Conservation (phyloP, 2,329 filamentous ascomycete genomes). For the Colletotrichum tamarilloi region DNA sequence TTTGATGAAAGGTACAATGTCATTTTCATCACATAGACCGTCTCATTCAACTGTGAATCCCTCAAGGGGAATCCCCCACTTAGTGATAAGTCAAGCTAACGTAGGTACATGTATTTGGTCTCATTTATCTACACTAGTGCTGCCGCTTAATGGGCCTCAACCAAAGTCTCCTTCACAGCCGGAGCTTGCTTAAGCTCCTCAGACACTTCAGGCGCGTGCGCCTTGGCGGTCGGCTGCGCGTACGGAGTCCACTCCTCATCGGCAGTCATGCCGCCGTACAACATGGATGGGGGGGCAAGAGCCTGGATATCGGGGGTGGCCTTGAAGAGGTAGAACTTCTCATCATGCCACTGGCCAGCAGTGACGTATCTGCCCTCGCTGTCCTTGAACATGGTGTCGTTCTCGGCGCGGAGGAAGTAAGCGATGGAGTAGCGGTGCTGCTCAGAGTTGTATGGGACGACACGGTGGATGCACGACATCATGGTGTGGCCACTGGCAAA, state of each 20-base stretch:
- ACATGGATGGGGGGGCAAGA: slow-evolving; percentile 59
- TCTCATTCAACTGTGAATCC: not conserved
- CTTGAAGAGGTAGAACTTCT: slow-evolving; percentile 50
- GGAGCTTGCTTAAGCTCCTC: slow-evolving; percentile 27
- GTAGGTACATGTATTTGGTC: not conserved
- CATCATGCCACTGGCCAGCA: slow-evolving; percentile 64
- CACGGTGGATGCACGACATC: slow-evolving; percentile 68
- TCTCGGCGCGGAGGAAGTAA: slow-evolving; percentile 68
- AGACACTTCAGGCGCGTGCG: not conserved
- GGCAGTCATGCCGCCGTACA: slow-evolving; percentile 59
- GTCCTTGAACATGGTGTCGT: slow-evolving; percentile 66
- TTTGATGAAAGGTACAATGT: not conserved
- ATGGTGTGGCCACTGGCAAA: slow-evolving; percentile 65
- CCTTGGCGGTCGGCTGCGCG: slow-evolving; percentile 26
- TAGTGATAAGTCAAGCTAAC: not conserved
- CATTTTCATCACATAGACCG: not conserved
- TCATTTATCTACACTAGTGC: not conserved
- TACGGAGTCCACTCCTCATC: slow-evolving; percentile 33
- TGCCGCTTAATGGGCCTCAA: slow-evolving; percentile 24
- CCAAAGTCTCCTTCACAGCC: slow-evolving; percentile 22
- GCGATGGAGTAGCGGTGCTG: slow-evolving; percentile 64
- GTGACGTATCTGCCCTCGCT: slow-evolving; percentile 64
- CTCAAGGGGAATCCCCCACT: not conserved
- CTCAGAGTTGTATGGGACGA: slow-evolving; percentile 61
- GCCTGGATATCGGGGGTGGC: slow-evolving; percentile 47